phyloP scores from a whole-genome alignment of 2,329 filamentous ascomycete species.

The Alternaria incomplexa region DNA sequence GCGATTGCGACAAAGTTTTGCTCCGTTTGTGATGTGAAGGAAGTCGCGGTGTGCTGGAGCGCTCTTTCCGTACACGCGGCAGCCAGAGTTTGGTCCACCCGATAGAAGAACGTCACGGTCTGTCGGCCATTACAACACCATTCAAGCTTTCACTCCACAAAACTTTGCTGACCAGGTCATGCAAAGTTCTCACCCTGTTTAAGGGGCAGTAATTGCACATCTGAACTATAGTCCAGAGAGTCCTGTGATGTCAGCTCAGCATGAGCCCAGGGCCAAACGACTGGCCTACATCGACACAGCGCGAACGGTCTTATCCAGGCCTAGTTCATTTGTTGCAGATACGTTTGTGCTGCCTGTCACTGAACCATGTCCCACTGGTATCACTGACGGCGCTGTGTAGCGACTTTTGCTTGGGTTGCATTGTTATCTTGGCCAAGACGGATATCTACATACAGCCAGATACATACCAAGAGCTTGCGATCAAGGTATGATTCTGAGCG shows the following conservation, averaged over 20 bases:
- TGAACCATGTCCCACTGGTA: background rate
- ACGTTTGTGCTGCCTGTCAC: background rate
- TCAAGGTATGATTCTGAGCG: background rate
- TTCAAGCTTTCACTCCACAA: background rate
- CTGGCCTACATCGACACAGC: background rate
- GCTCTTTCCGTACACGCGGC: background rate
- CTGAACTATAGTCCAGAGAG: background rate
- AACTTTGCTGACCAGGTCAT: background rate
- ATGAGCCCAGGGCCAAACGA: background rate
- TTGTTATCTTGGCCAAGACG: background rate
- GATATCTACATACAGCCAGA: background rate
- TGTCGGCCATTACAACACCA: background rate
- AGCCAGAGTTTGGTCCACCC: conserved; percentile 41
- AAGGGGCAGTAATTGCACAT: background rate
- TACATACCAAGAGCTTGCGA: background rate
- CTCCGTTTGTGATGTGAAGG: background rate
- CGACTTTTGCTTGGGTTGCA: background rate
- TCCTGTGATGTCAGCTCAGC: background rate
- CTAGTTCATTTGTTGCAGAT: background rate
- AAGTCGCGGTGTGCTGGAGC: background rate
- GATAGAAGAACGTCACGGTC: conserved; percentile 19
- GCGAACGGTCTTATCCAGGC: background rate
- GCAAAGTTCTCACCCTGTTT: background rate
- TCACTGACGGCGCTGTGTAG: background rate
- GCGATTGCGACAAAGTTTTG: background rate